phyloP scores from a whole-genome alignment of 306 rosid genomes.

The Trifolium pratense region DNA sequence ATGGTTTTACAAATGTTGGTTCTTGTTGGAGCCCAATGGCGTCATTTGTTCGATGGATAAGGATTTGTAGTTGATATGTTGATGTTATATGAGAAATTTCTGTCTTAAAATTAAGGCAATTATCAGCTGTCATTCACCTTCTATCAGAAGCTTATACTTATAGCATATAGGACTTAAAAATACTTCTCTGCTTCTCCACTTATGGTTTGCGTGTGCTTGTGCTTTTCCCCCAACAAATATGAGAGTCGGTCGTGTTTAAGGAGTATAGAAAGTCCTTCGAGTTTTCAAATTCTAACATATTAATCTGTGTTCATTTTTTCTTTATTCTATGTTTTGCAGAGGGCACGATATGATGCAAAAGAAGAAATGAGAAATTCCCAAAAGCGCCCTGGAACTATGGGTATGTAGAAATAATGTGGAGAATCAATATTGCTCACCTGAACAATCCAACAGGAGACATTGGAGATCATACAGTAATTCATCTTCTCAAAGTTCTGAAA shows the following conservation, averaged over 20 bases:
- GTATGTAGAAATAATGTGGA: constrained; percentile 69
- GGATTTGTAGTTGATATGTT: constrained; percentile 21
- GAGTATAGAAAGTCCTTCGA: neutral
- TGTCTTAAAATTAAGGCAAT: too few species aligned
- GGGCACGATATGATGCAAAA: constrained; percentile 79
- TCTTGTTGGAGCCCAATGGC: constrained; percentile 2
- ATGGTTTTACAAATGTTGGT: constrained; percentile 9
- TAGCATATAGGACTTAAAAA: constrained; percentile 10
- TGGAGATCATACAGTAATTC: constrained; percentile 70
- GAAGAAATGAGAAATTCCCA: constrained; percentile 84
- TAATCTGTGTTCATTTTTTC: constrained; percentile 28
- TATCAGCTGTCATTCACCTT: too few species aligned
- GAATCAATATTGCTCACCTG: constrained; percentile 63
- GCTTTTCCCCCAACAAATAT: neutral
- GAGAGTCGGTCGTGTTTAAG: neutral
- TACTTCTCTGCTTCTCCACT: neutral
- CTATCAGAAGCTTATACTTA: neutral
- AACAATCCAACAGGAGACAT: constrained; percentile 63
- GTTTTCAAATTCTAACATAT: constrained; percentile 21
- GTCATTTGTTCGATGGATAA: neutral
- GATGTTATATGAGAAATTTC: constrained; percentile 1
- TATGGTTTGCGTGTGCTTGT: neutral
- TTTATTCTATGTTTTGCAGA: constrained; percentile 56
- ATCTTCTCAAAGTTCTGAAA: constrained; percentile 60
- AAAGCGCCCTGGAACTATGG: constrained; percentile 68